phyloP scores from a whole-genome alignment of 2,329 filamentous ascomycete species.

The Talaromyces pinophilus region DNA sequence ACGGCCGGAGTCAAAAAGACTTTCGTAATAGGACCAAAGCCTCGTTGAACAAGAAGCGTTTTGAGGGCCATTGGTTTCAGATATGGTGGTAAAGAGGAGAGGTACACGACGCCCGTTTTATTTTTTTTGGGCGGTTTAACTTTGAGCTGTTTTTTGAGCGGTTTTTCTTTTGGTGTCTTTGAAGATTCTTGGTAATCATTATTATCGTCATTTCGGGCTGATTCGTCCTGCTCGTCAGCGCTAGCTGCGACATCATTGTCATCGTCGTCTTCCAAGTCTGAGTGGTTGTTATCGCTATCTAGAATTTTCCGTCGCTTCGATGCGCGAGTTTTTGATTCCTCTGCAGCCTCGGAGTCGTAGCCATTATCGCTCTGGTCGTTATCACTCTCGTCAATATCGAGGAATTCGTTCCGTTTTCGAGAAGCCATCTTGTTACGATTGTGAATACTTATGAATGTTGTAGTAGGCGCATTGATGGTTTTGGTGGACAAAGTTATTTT shows the following conservation, averaged over 20 bases:
- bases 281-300: conserved; percentile 26
- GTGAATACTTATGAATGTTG: too few species aligned
- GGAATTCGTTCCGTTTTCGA: conserved; percentile 43
- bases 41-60: conserved; percentile 42
- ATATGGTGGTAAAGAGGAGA: conserved; percentile 50
- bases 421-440: conserved; percentile 35
- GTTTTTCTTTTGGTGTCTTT: conserved; percentile 25
- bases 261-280: conserved; percentile 53
- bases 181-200: conserved; percentile 17
- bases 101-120: conserved; percentile 48
- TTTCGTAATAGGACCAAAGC: conserved; percentile 46
- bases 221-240: conserved; percentile 20
- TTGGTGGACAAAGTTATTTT: conserved; percentile 16
- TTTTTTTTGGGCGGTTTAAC: conserved; percentile 26
- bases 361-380: conserved; percentile 43
- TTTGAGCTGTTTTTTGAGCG: conserved; percentile 5
- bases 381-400: conserved; percentile 42
- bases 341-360: conserved; percentile 49
- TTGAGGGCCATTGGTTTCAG: conserved; percentile 51
- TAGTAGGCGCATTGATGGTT: not conserved
- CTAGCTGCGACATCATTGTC: conserved; percentile 28
- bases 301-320: conserved; percentile 37
- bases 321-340: conserved; percentile 42
- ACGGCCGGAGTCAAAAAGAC: conserved; percentile 47
- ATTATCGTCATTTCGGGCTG: conserved; percentile 25